These are phyloP conservation scores for Ensete ventricosum DNA, from an alignment of 176 grass and related monocot genomes.

Conservation along the genomic window DNA sequence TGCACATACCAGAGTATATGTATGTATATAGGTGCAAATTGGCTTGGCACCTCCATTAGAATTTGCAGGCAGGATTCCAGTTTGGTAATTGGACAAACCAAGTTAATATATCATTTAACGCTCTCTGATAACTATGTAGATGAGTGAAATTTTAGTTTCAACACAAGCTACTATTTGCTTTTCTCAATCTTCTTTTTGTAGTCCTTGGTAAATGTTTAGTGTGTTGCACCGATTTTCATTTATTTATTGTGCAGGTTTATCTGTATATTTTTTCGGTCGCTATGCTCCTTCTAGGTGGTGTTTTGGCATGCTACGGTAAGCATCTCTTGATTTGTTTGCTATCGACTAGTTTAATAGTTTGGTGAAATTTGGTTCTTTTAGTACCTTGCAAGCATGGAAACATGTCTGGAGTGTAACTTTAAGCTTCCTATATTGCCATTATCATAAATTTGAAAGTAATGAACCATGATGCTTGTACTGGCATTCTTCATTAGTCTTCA, in stretches of 20 bases:
- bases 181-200: background rate
- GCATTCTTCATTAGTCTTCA: background rate
- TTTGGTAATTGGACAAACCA: background rate
- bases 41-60: background rate
- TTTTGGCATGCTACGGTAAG: slow-evolving; percentile 89
- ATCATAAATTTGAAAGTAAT: background rate
- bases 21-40: background rate
- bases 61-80: background rate
- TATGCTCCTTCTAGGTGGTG: slow-evolving; percentile 61
- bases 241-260: slow-evolving; percentile 65
- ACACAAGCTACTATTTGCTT: background rate
- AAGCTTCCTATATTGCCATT: background rate
- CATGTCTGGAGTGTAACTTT: background rate
- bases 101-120: background rate
- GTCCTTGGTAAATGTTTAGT: no score
- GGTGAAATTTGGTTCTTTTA: background rate
- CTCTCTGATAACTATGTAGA: background rate
- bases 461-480: background rate
- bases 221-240: background rate
- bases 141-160: background rate
- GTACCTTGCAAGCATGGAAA: background rate
- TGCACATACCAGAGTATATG: background rate
- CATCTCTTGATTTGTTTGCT: slow-evolving; percentile 2
- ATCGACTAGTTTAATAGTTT: background rate
- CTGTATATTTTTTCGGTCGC: slow-evolving; percentile 88